Evolutionary conservation across 768 basidiomycete species (phyloP).

Genomic region (Kockovaella imperatae): DNA sequence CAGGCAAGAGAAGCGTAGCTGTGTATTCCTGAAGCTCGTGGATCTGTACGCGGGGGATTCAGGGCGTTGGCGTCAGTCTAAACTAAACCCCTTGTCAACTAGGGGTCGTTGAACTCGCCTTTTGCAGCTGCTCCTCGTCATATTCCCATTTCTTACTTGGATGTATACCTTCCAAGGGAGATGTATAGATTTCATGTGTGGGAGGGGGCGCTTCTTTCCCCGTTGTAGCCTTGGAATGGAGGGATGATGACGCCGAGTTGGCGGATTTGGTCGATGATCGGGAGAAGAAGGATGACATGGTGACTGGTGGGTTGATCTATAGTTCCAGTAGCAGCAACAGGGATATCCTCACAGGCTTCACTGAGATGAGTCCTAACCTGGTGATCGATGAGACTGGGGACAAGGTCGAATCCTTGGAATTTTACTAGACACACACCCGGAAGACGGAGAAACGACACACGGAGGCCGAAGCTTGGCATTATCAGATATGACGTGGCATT

Average conservation of each 20-base stretch:
- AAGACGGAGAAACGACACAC: no score
- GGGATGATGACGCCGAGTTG: conserved; percentile 24
- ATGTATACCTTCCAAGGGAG: conserved; percentile 52
- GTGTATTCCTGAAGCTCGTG: conserved; percentile 57
- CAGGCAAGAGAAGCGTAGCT: conserved; percentile 56
- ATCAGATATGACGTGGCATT: no score
- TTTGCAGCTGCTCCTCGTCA: conserved; percentile 55
- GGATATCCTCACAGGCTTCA: no score
- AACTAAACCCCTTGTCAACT: background rate
- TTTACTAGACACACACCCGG: no score
- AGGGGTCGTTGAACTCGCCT: conserved; percentile 24
- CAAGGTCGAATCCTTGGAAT: no score
- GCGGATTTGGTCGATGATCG: conserved; percentile 14
- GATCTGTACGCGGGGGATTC: conserved; percentile 46
- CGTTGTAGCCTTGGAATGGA: conserved; percentile 14
- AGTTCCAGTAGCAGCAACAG: no score
- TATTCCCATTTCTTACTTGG: conserved; percentile 57
- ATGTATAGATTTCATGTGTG: conserved; percentile 53
- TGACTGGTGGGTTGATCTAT: conserved; percentile 2
- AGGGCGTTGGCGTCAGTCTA: background rate
- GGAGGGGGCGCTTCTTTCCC: conserved; percentile 12
- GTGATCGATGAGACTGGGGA: no score
- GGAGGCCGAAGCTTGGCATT: no score
- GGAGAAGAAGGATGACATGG: conserved; percentile 36
- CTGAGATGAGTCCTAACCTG: no score